Percentiles rank a stretch among this genome's conserved stretches.
phyloP scores from a whole-genome alignment of 371 early-diverging fungal species.

The Enterospora canceri region DNA sequence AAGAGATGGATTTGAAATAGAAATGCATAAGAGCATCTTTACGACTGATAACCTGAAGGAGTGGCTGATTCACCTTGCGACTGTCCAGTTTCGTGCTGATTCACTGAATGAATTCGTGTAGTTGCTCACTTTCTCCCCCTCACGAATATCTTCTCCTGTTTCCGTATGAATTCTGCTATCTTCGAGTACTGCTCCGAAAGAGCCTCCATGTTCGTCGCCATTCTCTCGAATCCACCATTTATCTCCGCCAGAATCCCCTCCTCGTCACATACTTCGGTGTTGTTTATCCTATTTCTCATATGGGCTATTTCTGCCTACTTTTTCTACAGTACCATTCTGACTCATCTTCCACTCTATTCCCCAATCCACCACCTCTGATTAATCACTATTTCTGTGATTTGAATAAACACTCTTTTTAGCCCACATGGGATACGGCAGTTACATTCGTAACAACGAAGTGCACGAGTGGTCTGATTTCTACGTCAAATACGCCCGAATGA shows the following conservation, averaged over 20 bases:
- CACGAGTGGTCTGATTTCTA: constrained; percentile 54
- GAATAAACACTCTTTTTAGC: background rate
- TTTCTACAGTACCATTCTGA: background rate
- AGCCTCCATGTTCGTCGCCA: constrained; percentile 11
- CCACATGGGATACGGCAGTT: constrained; percentile 49
- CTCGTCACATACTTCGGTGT: background rate
- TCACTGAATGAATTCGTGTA: background rate
- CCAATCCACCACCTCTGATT: background rate
- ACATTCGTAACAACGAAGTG: constrained; percentile 48
- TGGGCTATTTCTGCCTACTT: background rate
- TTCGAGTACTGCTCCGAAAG: constrained; percentile 22
- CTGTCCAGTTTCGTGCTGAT: no score
- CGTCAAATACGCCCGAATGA: constrained; percentile 40
- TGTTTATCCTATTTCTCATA: background rate
- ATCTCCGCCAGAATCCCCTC: constrained; percentile 3
- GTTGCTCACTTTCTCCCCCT: background rate
- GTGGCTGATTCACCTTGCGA: no score
- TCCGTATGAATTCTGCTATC: constrained; percentile 12
- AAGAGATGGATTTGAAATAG: background rate
- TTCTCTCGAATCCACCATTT: constrained; percentile 11
- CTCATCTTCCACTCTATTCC: background rate
- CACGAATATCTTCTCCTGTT: constrained; percentile 6
- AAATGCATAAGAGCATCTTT: background rate
- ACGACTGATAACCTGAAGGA: background rate
- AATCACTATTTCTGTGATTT: background rate